Conservation (phyloP, 2,329 filamentous ascomycete species). For the Xylaria sp. region DNA sequence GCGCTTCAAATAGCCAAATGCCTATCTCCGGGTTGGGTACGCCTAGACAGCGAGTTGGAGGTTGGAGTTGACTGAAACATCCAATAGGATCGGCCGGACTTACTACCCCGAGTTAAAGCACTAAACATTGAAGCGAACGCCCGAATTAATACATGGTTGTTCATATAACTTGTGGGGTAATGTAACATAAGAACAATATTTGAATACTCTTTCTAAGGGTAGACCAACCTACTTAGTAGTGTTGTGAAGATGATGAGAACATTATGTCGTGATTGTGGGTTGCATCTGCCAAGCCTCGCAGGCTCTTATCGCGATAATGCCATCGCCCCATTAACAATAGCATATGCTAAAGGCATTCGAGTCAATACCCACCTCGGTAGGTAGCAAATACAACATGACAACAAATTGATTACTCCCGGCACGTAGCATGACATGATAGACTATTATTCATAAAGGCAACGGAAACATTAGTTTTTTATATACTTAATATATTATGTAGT, state of each 20-base stretch:
- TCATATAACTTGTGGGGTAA: not conserved
- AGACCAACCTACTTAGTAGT: no score
- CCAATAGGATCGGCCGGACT: not conserved
- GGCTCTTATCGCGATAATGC: not conserved
- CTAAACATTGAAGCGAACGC: not conserved
- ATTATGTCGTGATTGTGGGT: not conserved
- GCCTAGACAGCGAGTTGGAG: not conserved
- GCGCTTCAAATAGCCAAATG: no score
- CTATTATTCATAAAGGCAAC: not conserved
- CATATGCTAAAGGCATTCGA: not conserved
- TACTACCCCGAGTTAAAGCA: not conserved
- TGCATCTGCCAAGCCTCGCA: not conserved
- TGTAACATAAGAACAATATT: not conserved
- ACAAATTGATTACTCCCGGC: not conserved
- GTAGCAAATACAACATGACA: not conserved
- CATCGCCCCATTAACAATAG: not conserved
- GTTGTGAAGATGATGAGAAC: not conserved
- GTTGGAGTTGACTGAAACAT: not conserved
- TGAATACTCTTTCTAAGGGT: no score
- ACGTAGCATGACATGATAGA: not conserved
- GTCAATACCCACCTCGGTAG: no score
- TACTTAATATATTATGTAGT: not conserved
- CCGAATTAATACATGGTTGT: not conserved
- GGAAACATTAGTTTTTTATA: not conserved
- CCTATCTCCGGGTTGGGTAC: not conserved